A percentile compares a stretch with the other conserved stretches of the same genome.
These are phyloP conservation scores for Aspergillus sclerotialis DNA, from an alignment of 2,329 filamentous ascomycete genomes.

Conservation along the genomic window DNA sequence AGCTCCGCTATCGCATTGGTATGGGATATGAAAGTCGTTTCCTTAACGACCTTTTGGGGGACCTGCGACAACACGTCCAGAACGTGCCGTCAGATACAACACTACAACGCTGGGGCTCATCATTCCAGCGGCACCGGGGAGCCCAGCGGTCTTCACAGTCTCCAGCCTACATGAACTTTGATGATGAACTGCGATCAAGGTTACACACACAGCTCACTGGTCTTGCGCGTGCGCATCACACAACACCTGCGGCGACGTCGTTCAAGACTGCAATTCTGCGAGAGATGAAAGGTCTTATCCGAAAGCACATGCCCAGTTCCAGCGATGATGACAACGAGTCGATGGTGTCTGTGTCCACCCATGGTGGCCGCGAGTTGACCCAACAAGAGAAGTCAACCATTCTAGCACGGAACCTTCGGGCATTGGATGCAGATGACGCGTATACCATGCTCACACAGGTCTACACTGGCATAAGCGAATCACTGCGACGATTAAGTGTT, in stretches of 20 bases:
- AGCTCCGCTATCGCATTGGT: slow-evolving; percentile 72
- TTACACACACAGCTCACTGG: slow-evolving; percentile 68
- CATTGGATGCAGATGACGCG: slow-evolving; percentile 74
- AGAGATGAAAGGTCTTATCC: slow-evolving; percentile 79
- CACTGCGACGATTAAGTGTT: slow-evolving; percentile 73
- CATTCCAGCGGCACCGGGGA: slow-evolving; percentile 65
- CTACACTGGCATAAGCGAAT: slow-evolving; percentile 83
- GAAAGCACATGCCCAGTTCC: slow-evolving; percentile 79
- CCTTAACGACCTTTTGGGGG: slow-evolving; percentile 66
- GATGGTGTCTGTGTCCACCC: slow-evolving; percentile 76
- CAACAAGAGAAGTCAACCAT: slow-evolving; percentile 87
- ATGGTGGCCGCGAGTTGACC: slow-evolving; percentile 59
- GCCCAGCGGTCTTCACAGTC: slow-evolving; percentile 60
- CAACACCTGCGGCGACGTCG: slow-evolving; percentile 70
- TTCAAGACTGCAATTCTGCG: slow-evolving; percentile 79
- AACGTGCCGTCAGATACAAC: slow-evolving; percentile 65
- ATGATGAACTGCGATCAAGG: slow-evolving; percentile 61
- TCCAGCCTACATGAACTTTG: slow-evolving; percentile 71
- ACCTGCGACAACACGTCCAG: slow-evolving; percentile 74
- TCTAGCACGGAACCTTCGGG: slow-evolving; percentile 77
- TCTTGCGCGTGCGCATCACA: slow-evolving; percentile 72
- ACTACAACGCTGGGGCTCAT: slow-evolving; percentile 74
- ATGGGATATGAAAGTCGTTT: slow-evolving; percentile 80
- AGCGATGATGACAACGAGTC: slow-evolving; percentile 91
- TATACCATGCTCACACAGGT: slow-evolving; percentile 75